These are phyloP conservation scores for Nigrospora sphaerica DNA, from an alignment of 2,329 filamentous ascomycete species.

Conservation along the genomic window DNA sequence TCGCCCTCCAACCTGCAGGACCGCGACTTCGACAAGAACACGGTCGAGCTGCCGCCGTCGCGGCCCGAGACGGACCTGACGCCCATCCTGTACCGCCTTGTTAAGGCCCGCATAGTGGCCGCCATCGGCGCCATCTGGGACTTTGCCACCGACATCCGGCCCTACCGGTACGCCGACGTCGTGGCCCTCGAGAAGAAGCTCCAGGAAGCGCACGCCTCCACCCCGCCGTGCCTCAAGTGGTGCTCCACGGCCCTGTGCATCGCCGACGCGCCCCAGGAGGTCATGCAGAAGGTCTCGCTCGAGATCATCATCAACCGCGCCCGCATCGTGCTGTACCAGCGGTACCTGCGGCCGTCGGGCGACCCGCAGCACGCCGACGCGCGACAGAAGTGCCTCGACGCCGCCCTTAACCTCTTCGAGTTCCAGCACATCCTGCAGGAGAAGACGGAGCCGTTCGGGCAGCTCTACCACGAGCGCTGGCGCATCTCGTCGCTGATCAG, in stretches of 20 bases:
- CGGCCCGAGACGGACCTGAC: constrained; percentile 17
- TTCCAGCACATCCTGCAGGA: constrained; percentile 41
- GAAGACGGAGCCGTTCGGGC: constrained; percentile 35
- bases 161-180: constrained; percentile 13
- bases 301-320: constrained; percentile 44
- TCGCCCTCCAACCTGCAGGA: constrained; percentile 36
- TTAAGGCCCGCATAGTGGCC: constrained; percentile 15
- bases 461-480: constrained; percentile 34
- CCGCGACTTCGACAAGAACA: constrained; percentile 29
- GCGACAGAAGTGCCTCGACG: constrained; percentile 34
- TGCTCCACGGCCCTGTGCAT: constrained; percentile 24
- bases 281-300: constrained; percentile 44
- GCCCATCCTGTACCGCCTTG: constrained; percentile 14
- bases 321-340: constrained; percentile 45
- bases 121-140: constrained; percentile 18
- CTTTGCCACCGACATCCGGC: constrained; percentile 8
- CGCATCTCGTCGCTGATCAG: constrained; percentile 35
- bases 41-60: constrained; percentile 25
- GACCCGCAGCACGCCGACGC: constrained; percentile 32
- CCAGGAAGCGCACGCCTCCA: constrained; percentile 2
- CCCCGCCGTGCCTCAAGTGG: constrained; percentile 12
- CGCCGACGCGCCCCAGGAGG: constrained; percentile 38
- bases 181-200: constrained; percentile 14
- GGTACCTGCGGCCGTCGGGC: constrained; percentile 32
- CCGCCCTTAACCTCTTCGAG: constrained; percentile 38